A percentile compares a stretch with the other conserved stretches of the same genome.
These are phyloP conservation scores for Sphagnum tenellum DNA, from an alignment of 225 moss, liverwort and hornwort genomes.

Conservation along the genomic window DNA sequence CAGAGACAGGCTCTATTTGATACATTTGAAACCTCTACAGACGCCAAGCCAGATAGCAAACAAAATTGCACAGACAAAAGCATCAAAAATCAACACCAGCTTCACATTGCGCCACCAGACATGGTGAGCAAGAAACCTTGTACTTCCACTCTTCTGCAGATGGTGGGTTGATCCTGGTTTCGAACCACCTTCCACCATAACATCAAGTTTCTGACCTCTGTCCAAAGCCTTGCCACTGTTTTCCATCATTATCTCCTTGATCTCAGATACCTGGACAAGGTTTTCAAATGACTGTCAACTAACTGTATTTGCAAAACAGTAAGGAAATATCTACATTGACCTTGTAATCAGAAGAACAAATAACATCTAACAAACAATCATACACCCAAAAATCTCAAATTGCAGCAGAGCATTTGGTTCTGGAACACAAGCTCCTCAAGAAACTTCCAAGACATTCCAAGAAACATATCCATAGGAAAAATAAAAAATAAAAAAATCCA, in stretches of 20 bases:
- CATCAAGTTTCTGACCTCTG: slow-evolving; percentile 36
- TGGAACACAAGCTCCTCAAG: too few species aligned
- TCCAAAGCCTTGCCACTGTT: slow-evolving; percentile 29
- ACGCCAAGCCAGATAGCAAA: slow-evolving; percentile 51
- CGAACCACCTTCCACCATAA: slow-evolving; percentile 8
- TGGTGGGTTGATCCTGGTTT: slow-evolving; percentile 11
- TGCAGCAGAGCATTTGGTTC: too few species aligned
- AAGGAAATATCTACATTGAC: too few species aligned
- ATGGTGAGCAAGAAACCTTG: slow-evolving; percentile 23
- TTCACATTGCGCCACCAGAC: slow-evolving; percentile 50
- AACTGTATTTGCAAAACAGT: too few species aligned
- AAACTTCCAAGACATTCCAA: too few species aligned
- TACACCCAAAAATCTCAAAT: too few species aligned
- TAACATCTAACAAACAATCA: too few species aligned
- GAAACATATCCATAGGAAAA: too few species aligned
- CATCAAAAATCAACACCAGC: slow-evolving; percentile 39
- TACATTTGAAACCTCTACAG: slow-evolving; percentile 41
- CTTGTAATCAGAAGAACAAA: too few species aligned
- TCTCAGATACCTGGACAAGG: slow-evolving; percentile 24
- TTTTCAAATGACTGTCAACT: too few species aligned
- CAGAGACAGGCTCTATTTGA: neutral
- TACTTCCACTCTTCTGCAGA: slow-evolving; percentile 4
- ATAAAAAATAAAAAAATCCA: too few species aligned
- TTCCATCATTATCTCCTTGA: slow-evolving; percentile 45
- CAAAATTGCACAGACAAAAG: slow-evolving; percentile 27